Base-by-base conservation (phyloP, 2,329 filamentous ascomycete genomes). In the Capronia epimyces region DNA sequence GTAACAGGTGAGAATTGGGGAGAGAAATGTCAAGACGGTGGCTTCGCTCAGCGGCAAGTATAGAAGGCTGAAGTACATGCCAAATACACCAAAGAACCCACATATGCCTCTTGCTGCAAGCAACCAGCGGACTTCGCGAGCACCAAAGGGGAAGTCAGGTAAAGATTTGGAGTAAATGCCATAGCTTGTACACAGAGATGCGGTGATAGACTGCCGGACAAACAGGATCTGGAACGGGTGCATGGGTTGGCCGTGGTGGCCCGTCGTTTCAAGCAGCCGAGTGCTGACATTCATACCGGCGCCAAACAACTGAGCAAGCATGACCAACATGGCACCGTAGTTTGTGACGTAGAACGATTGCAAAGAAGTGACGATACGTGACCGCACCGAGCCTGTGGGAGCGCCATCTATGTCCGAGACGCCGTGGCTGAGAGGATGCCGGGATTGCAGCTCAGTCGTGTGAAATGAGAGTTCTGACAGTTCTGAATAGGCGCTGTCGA, bases 221-320 rank as follows among this genome's bases (percentile, higher is more conserved):
- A 95, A 89, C 3, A 95, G 77, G 53, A 95, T 83, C 66, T 93
- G 87, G 58, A 94, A 83, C 0, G 89, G 87, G 71, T 93, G 81
- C 74, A 94, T 84, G 1, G 81, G 81, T 41, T 82, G 75, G 48
- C 80, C 84, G 58, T 86, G 75, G 15, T 85, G 74, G 9, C 80
- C 80, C 59, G 81, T 74, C 29, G 79, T 75, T 65, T 94, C 87
- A 32, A 95, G 72, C 9, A 91, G 67, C 16, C 89, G 77, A 0
- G 88, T 87, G 34, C 82, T 82, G 8, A 94, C 80, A 65, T 93
- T 94, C 90, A 95, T 95, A 46, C 87, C 69, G 0, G 85, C 83
- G 1, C 84, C 88, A 61, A 95, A 95, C 29, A 93, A 72, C 67
- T 95, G 89, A 0, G 88, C 79, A 2, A 84, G 55, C 15, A 89